Evolutionary conservation across 1,284 basidiomycete genomes (phyloP).

Genomic region (Apiotrichum porosum): DNA sequence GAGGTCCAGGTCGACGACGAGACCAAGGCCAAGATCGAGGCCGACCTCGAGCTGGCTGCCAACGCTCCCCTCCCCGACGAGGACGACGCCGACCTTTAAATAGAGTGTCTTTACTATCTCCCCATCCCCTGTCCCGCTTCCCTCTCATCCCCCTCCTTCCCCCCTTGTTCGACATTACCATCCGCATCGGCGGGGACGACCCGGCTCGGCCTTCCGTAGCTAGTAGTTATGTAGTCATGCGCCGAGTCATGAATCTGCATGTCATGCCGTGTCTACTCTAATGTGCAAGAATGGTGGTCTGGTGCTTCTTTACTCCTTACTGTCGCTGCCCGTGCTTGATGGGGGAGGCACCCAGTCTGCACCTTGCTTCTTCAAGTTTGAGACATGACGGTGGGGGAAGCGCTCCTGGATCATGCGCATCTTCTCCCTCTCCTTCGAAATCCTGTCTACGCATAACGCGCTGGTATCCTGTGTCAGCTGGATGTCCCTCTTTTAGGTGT

Average conservation of each 20-base stretch:
- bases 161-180: no score
- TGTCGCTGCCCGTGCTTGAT: not conserved
- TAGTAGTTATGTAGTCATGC: conserved; percentile 13
- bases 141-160: not conserved
- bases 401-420: conserved; percentile 45
- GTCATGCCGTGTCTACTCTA: conserved; percentile 2
- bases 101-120: not conserved
- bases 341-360: conserved; percentile 9
- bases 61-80: conserved; percentile 50
- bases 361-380: conserved; percentile 30
- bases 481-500: no score
- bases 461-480: no score
- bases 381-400: conserved; percentile 46
- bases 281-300: not conserved
- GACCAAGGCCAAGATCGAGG: conserved; percentile 76
- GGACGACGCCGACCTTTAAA: conserved; percentile 48
- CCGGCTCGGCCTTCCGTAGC: conserved; percentile 8
- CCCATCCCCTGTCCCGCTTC: not conserved
- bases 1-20: conserved; percentile 79
- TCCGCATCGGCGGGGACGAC: conserved; percentile 2
- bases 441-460: no score
- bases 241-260: conserved; percentile 25
- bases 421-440: conserved; percentile 35
- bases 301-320: not conserved
- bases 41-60: conserved; percentile 63